phyloP scores from a whole-genome alignment of 129 eudicot species.

The Silybum marianum region DNA sequence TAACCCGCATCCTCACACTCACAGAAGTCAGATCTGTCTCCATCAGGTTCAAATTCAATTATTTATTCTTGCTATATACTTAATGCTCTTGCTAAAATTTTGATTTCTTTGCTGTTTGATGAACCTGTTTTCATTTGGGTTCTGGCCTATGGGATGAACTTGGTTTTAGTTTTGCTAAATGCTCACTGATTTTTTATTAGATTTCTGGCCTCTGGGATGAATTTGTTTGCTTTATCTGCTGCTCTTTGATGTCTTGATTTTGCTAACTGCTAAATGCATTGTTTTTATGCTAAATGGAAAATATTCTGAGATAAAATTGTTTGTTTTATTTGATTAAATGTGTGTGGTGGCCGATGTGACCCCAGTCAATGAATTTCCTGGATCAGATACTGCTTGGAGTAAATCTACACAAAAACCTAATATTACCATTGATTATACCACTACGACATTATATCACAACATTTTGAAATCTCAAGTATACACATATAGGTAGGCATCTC shows the following conservation, averaged over 20 bases:
- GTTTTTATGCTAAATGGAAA: too few relatives aligned
- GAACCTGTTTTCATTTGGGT: not conserved
- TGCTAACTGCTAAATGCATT: too few relatives aligned
- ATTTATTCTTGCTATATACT: not conserved
- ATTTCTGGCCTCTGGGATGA: not conserved
- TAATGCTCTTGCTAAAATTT: not conserved
- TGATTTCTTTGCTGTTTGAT: not conserved
- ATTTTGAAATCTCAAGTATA: not conserved
- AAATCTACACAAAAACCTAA: constrained; percentile 14
- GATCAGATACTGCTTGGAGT: not conserved
- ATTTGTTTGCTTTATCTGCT: not conserved
- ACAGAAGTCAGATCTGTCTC: not conserved
- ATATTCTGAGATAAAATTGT: not conserved
- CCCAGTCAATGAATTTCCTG: not conserved
- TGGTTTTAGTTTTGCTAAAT: not conserved
- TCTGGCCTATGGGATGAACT: not conserved
- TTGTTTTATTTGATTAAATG: not conserved
- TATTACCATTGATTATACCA: not conserved
- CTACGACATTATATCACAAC: constrained; percentile 16
- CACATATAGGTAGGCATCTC: constrained; percentile 1
- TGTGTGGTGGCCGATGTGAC: not conserved
- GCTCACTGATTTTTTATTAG: not conserved
- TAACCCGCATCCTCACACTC: not conserved
- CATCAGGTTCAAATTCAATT: not conserved
- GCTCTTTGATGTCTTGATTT: not conserved